These are phyloP conservation scores for Stephanodiscus triporus DNA, from an alignment of 108 stramenopile species.

Conservation along the genomic window DNA sequence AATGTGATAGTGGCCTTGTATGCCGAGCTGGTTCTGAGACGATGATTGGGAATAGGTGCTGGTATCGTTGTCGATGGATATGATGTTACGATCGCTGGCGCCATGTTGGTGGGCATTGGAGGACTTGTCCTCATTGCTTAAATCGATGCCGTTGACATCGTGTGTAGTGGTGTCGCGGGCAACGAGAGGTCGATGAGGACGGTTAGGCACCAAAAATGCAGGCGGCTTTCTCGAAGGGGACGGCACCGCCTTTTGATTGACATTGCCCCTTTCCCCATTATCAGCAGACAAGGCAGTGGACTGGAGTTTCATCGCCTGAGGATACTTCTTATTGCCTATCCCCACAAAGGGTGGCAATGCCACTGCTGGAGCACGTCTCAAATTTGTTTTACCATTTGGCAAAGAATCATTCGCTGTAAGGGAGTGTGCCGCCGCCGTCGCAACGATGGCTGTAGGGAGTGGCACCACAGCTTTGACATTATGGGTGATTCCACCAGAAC, in stretches of 20 bases:
- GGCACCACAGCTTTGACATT: conserved; percentile 53
- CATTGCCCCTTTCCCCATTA: background rate
- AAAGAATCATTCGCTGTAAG: background rate
- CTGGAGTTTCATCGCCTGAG: background rate
- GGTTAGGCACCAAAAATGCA: conserved; percentile 2
- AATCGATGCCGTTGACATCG: background rate
- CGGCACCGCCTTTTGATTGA: background rate
- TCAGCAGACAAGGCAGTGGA: background rate
- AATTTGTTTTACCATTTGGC: conserved; percentile 47
- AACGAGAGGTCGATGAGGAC: background rate
- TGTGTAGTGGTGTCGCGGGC: background rate
- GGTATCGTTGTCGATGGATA: conserved; percentile 35
- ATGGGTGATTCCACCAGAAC: conserved; percentile 74
- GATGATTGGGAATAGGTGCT: conserved; percentile 21
- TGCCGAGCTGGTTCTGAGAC: conserved; percentile 19
- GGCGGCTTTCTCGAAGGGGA: background rate
- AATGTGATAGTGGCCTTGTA: conserved; percentile 66
- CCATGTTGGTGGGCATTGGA: conserved; percentile 1
- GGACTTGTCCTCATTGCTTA: background rate
- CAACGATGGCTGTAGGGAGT: background rate
- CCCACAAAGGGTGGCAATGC: conserved; percentile 83
- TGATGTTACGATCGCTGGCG: conserved; percentile 21
- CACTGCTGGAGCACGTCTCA: conserved; percentile 66
- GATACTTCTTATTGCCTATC: conserved; percentile 60
- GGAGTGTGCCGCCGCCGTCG: background rate